Base-by-base conservation (phyloP, 805 yeast genomes). In the Hyphopichia homilentoma region DNA sequence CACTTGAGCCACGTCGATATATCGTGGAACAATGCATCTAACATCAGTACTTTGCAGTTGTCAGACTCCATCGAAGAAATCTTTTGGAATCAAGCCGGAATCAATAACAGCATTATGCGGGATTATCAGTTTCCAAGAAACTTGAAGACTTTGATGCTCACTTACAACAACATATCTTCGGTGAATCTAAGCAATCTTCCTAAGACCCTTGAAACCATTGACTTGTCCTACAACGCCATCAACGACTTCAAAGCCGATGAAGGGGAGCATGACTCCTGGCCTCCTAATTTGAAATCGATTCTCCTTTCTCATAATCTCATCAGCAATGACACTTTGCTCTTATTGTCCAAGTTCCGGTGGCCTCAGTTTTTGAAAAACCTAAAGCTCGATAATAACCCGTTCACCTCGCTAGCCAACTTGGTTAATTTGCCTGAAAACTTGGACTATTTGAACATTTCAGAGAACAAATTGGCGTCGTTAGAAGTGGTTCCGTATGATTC, bases 21-120 rank as follows among this genome's bases (percentile, higher is more conserved):
- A n/a, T 63, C 69, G 7, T 64, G 70, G 70, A 47, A 47, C 18
- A 40, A 47, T 2, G 34, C 26, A 6, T 44, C 53, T 3, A 47
- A 56, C 27, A 40, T 57, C n/a, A 26, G 36, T 11, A 48, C 59
- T 1, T 36, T 64, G 12, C 18, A 29, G 0, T 31, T 55, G 2
- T 64, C 63, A 1, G 37, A 34, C 4, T 30, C 42, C 2, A 34
- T 60, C 7, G 33, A 34, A 4, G 54, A 61, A 12, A 32, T 63
- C 7, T 63, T 50, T 39, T 54, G 63, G 50, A 64, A 63, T 32
- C 44, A 43, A 34, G 48, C 57, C 4, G 55, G 54, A 2, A 34
- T 60, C 8, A 32, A 37, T 8, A 36, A 45, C 29, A 15, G 17
- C 3, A 32, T 28, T 6, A 36, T 48, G 7, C 23, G 36, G 2